Percentiles rank a stretch among this genome's conserved stretches.
Conservation (phyloP, 2,329 filamentous ascomycete genomes). For the Hymenoscyphus scutula region DNA sequence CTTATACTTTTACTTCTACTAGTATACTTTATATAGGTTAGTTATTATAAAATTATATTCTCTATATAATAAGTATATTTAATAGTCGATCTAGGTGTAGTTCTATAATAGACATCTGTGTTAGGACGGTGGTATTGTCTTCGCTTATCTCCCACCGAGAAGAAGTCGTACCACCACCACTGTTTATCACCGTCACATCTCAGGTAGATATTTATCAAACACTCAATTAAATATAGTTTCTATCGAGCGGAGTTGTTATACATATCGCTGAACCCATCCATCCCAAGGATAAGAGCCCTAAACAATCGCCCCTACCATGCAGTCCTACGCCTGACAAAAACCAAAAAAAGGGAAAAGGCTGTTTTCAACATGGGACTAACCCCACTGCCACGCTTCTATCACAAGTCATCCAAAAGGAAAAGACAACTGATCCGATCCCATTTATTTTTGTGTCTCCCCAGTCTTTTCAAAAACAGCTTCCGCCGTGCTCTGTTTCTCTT, state of each 20-base stretch:
- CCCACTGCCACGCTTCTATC: background rate
- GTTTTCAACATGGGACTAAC: background rate
- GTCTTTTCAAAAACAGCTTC: slow-evolving; percentile 22
- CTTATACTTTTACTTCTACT: no score
- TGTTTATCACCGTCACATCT: no score
- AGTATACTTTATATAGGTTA: no score
- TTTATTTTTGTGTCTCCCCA: background rate
- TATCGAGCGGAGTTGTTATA: slow-evolving; percentile 28
- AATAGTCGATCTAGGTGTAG: no score
- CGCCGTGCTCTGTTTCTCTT: slow-evolving; percentile 19
- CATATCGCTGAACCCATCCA: slow-evolving; percentile 7
- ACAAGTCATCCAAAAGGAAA: background rate
- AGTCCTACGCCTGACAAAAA: slow-evolving; percentile 9
- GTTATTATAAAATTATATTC: no score
- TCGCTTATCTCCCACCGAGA: no score
- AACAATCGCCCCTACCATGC: slow-evolving; percentile 12
- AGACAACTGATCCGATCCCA: background rate
- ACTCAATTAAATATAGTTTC: slow-evolving; percentile 8
- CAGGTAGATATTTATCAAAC: background rate
- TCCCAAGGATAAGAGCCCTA: slow-evolving; percentile 5
- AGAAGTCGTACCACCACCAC: no score
- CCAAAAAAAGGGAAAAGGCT: slow-evolving; percentile 1
- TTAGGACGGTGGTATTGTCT: no score
- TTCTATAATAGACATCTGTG: no score
- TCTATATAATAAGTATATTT: no score